These are phyloP conservation scores for Cordyceps farinosa DNA, from an alignment of 2,329 filamentous ascomycete genomes.

Conservation along the genomic window DNA sequence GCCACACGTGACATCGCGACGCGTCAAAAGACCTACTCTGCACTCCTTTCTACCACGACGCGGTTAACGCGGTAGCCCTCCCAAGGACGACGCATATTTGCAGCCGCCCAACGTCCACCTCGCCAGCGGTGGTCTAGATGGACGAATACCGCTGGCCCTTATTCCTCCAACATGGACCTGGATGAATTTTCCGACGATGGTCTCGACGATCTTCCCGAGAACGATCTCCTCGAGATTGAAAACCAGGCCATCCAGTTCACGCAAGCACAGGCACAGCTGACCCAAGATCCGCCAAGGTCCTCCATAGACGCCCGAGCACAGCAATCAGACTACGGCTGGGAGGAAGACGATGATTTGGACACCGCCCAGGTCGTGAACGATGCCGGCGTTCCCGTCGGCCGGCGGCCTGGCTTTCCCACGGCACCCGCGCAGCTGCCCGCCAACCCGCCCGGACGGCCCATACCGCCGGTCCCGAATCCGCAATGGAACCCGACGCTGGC, in stretches of 20 bases:
- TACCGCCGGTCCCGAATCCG: constrained; percentile 34
- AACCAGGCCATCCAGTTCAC: constrained; percentile 60
- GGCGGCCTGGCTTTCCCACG: constrained; percentile 22
- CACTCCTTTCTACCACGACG: neutral
- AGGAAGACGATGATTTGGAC: constrained; percentile 57
- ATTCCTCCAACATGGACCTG: constrained; percentile 33
- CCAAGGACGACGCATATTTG: neutral
- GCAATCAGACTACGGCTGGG: constrained; percentile 40
- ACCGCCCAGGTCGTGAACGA: constrained; percentile 54
- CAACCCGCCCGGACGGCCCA: constrained; percentile 26
- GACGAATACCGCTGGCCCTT: neutral
- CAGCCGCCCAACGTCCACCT: neutral
- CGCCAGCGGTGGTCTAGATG: neutral
- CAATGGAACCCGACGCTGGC: constrained; percentile 37
- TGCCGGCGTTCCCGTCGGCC: constrained; percentile 37
- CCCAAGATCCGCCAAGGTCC: constrained; percentile 24
- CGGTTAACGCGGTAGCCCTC: neutral
- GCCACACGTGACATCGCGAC: constrained; percentile 28
- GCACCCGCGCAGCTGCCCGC: constrained; percentile 31
- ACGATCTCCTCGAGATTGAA: constrained; percentile 59
- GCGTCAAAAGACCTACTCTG: constrained; percentile 4
- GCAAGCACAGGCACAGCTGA: constrained; percentile 40
- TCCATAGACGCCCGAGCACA: constrained; percentile 26
- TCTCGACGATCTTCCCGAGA: constrained; percentile 57
- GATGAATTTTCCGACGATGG: constrained; percentile 63